phyloP scores from a whole-genome alignment of 192 early-diverging fungal genomes.

The Piromyces sp. region DNA sequence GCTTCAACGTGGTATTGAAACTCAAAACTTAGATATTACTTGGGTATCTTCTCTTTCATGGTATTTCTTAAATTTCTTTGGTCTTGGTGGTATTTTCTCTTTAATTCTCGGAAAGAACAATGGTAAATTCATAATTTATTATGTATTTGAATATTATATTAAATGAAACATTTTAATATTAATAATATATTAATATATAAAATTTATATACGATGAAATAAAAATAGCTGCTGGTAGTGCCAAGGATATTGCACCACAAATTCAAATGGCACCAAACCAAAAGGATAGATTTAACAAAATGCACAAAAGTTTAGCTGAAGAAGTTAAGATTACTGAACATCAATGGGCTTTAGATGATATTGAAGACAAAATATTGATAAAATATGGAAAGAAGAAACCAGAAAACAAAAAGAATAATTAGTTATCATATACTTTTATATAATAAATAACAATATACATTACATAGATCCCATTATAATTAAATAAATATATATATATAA shows the following conservation, averaged over 20 bases:
- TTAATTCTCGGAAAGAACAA: slow-evolving; percentile 83
- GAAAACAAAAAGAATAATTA: background rate
- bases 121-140: slow-evolving; percentile 28
- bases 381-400: background rate
- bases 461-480: background rate
- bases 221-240: slow-evolving; percentile 63
- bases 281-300: slow-evolving; percentile 61
- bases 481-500: background rate
- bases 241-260: slow-evolving; percentile 43
- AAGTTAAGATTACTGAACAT: background rate
- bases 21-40: slow-evolving; percentile 87
- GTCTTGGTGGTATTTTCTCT: slow-evolving; percentile 75
- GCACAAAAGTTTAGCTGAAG: slow-evolving; percentile 1
- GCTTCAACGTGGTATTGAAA: slow-evolving; percentile 90
- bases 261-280: slow-evolving; percentile 6
- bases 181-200: too few species aligned
- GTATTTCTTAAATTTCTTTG: slow-evolving; percentile 98
- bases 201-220: too few species aligned
- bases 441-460: background rate
- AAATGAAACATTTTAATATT: too few species aligned
- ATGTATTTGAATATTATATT: too few species aligned
- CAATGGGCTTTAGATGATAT: background rate
- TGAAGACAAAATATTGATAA: background rate
- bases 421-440: background rate
- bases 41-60: slow-evolving; percentile 96